Evolutionary conservation across 345 rosid species (phyloP).

Genomic region (Barbarea vulgaris): DNA sequence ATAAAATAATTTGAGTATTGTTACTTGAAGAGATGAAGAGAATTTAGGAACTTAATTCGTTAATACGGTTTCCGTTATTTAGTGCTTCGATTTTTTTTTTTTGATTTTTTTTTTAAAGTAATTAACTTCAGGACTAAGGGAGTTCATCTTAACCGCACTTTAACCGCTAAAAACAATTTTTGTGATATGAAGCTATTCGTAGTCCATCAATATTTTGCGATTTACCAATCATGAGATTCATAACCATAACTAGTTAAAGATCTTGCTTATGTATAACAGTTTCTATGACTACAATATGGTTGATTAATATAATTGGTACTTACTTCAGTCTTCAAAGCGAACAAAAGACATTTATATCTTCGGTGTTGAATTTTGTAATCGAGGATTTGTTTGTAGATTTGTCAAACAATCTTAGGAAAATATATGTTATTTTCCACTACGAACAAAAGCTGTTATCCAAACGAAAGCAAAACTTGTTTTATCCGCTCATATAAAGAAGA

Average conservation of each 20-base stretch:
- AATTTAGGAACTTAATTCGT: background rate
- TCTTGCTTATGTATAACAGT: background rate
- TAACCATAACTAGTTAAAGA: background rate
- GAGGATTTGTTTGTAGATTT: background rate
- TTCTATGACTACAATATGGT: too few species aligned
- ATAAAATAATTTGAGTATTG: background rate
- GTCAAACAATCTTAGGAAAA: background rate
- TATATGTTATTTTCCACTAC: background rate
- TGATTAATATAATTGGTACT: too few species aligned
- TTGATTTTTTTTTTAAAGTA: too few species aligned
- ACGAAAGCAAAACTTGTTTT: background rate
- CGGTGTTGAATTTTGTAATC: background rate
- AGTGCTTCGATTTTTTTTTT: too few species aligned
- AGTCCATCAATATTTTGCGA: background rate
- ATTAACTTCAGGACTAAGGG: background rate
- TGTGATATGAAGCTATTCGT: background rate
- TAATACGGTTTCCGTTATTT: background rate
- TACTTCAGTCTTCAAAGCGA: background rate
- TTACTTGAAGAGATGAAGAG: background rate
- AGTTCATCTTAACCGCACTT: background rate
- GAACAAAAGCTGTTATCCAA: conserved; percentile 3
- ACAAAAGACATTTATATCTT: background rate
- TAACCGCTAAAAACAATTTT: background rate
- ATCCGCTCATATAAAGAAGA: background rate
- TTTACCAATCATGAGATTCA: background rate